Percentiles rank a stretch among this genome's conserved stretches.
Conservation (phyloP, 23 red algal genomes). For the Gracilaria domingensis region DNA sequence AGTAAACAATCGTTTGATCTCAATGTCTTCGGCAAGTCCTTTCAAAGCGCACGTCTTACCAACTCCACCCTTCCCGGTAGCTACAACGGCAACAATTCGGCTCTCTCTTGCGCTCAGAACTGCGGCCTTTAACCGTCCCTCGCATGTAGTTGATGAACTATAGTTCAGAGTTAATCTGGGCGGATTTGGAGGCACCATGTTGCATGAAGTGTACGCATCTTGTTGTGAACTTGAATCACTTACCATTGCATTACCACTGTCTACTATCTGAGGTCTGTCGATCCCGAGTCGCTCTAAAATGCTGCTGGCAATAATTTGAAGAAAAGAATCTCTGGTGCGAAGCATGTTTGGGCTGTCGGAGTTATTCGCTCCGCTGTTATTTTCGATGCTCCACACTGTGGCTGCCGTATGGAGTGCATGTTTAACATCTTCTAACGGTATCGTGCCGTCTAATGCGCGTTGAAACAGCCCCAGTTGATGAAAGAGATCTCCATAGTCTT, state of each 20-base stretch:
- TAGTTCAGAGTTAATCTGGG: conserved; percentile 23
- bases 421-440: not conserved
- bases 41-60: conserved; percentile 11
- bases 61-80: conserved; percentile 21
- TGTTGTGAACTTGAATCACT: not conserved
- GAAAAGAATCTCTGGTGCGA: not conserved
- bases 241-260: not conserved
- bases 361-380: not conserved
- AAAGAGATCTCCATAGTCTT: not conserved
- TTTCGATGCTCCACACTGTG: conserved; percentile 6
- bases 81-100: conserved; percentile 10
- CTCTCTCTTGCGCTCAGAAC: conserved; percentile 8
- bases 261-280: not conserved
- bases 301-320: not conserved
- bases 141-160: not conserved
- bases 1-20: not conserved
- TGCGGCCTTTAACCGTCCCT: conserved; percentile 8
- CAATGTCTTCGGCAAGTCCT: not conserved
- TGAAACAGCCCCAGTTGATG: not conserved
- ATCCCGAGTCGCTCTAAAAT: not conserved
- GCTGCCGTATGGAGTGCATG: not conserved
- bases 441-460: not conserved
- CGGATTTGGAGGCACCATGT: conserved; percentile 17
- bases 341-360: not conserved
- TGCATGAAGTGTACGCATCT: not conserved